Evolutionary conservation across 148 eudicot genomes (phyloP), one percentile per base, ranked within the genome.

Genomic region (Vaccinium vitisidaea): DNA sequence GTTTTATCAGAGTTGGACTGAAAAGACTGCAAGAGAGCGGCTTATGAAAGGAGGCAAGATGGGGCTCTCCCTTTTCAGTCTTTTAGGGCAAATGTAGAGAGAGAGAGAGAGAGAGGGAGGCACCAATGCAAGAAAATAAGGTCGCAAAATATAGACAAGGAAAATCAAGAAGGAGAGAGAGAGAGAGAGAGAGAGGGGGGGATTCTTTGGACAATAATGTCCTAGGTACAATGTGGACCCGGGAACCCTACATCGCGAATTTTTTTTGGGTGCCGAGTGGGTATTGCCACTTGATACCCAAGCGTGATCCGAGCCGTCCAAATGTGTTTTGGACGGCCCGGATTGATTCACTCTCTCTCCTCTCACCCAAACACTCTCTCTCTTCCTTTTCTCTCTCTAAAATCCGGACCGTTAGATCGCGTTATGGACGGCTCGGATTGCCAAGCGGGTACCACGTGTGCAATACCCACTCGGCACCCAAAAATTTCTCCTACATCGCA

Each of bases 101-200:
- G 82, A 49, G 80, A 75, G 87, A 80, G 82, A 65, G 76, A 80
- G 75, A 23, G 67, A 15, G 50, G 54, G 23, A 56, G 25, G 74
- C 56, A 74, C 49, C 67, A 85, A 43, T 80, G 83, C 70, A 21
- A 73, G 84, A 80, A 48, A 74, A 85, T 55, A 84, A 80, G 84
- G 87, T 30, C 49, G 71, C 80, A 85, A 71, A 23, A 63, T 84
- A 54, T 39, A 61, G 69, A 61, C 25, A 52, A 11, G 16, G 36
- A n/a, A 71, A 32, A 83, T 11, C 6, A 30, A 73, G 19, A 55
- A 30, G n/a, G 67, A 54, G 78, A 81, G 83, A 48, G 83, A 65
- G 36, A 67, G 70, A 65, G 82, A 50, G 82, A 63, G 80, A 67
- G 83, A 50, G 30, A 48, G 58, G 16, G 55, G 58, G 16, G 55